phyloP scores from a whole-genome alignment of 1,284 basidiomycete genomes.

The Mycena citricolor region DNA sequence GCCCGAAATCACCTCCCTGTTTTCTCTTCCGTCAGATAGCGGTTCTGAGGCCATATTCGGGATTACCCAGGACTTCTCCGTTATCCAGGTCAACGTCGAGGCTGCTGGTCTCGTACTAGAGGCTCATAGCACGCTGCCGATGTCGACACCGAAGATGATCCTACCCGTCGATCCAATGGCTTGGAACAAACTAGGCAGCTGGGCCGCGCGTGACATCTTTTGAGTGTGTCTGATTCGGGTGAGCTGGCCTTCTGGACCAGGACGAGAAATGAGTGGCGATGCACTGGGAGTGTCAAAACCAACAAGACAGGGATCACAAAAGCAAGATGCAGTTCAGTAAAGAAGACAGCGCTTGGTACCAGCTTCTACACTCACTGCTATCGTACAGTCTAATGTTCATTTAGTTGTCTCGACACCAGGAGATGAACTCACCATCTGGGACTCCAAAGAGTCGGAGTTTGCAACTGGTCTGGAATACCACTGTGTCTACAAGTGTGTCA shows the following conservation, averaged over 20 bases:
- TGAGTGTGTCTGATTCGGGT: slow-evolving; percentile 74
- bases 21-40: slow-evolving; percentile 57
- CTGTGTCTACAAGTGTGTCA: slow-evolving; percentile 54
- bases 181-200: slow-evolving; percentile 56
- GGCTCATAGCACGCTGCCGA: slow-evolving; percentile 49
- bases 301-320: slow-evolving; percentile 60
- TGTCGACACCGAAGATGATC: slow-evolving; percentile 54
- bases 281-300: slow-evolving; percentile 76
- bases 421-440: slow-evolving; percentile 89
- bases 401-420: slow-evolving; percentile 56
- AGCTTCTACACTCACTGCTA: slow-evolving; percentile 18
- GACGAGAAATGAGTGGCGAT: slow-evolving; percentile 59
- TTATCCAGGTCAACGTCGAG: slow-evolving; percentile 50
- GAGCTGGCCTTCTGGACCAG: slow-evolving; percentile 81
- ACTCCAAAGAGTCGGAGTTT: slow-evolving; percentile 92
- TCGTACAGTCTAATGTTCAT: no score
- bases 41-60: slow-evolving; percentile 59
- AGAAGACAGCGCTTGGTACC: slow-evolving; percentile 81
- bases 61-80: slow-evolving; percentile 53
- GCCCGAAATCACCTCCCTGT: slow-evolving; percentile 55
- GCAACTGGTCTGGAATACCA: slow-evolving; percentile 83
- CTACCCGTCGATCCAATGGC: slow-evolving; percentile 90
- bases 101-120: slow-evolving; percentile 37
- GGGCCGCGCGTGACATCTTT: slow-evolving; percentile 68
- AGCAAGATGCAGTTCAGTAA: slow-evolving; percentile 83